Conservation (phyloP, 768 basidiomycete genomes). For the Termitomyces eurrhizus region DNA sequence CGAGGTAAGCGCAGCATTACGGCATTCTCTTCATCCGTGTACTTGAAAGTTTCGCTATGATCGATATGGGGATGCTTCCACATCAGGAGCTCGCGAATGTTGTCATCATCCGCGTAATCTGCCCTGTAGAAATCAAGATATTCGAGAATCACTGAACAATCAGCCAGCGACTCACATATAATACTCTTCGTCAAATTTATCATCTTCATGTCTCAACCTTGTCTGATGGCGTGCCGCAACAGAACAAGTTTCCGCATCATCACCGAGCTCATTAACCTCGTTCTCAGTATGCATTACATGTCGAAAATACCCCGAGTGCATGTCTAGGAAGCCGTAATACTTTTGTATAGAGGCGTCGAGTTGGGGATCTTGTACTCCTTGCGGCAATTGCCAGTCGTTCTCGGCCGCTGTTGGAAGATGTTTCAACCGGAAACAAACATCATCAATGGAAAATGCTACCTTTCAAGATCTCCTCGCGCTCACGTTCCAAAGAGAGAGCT, state of each 20-base stretch:
- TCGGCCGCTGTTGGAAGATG: conserved; percentile 51
- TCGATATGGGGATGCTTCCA: conserved; percentile 59
- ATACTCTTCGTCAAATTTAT: conserved; percentile 81
- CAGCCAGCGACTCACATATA: conserved; percentile 57
- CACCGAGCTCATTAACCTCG: conserved; percentile 77
- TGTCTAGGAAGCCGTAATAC: conserved; percentile 74
- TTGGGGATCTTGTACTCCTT: conserved; percentile 45
- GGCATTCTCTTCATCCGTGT: conserved; percentile 70
- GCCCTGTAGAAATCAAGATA: conserved; percentile 45
- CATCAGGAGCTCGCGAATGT: conserved; percentile 63
- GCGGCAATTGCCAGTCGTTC: conserved; percentile 78
- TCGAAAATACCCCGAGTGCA: conserved; percentile 70
- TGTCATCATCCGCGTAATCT: conserved; percentile 73
- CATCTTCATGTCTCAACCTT: conserved; percentile 61
- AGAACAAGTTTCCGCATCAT: conserved; percentile 55
- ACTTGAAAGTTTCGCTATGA: conserved; percentile 35
- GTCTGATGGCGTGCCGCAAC: conserved; percentile 46
- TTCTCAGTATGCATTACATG: conserved; percentile 74
- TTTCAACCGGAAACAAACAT: conserved; percentile 4
- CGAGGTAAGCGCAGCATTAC: conserved; percentile 57
- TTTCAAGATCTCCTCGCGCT: conserved; percentile 55
- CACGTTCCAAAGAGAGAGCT: conserved; percentile 46
- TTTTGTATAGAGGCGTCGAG: conserved; percentile 40
- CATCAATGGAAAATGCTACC: conserved; percentile 31
- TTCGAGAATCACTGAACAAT: neutral